phyloP scores from a whole-genome alignment of 106 monocot species.

The Chionographis japonica region DNA sequence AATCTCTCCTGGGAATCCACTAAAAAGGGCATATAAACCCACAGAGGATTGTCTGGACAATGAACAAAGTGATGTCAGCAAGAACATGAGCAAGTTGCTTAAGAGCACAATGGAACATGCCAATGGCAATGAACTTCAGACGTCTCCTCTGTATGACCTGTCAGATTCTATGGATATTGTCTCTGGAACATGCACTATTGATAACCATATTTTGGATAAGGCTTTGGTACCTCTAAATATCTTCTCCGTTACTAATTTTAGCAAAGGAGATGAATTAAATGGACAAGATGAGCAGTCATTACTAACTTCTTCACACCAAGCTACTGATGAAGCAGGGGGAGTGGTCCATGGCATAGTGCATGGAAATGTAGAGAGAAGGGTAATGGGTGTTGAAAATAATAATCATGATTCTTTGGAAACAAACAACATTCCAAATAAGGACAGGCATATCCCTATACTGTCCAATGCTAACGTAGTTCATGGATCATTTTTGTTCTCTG shows the following conservation, averaged over 20 bases:
- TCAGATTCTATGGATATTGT: slow-evolving; percentile 15
- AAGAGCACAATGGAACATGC: slow-evolving; percentile 11
- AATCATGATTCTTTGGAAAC: background rate
- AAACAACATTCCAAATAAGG: background rate
- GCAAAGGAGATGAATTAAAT: slow-evolving; percentile 8
- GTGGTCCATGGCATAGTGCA: slow-evolving; percentile 14
- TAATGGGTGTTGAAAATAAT: slow-evolving; percentile 2
- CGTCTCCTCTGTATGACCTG: background rate
- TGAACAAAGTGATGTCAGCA: slow-evolving; percentile 22
- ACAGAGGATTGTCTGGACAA: slow-evolving; percentile 15
- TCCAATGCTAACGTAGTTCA: slow-evolving; percentile 3
- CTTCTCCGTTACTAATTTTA: background rate
- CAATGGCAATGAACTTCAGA: slow-evolving; percentile 23
- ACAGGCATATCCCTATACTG: slow-evolving; percentile 8
- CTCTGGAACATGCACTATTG: slow-evolving; percentile 5
- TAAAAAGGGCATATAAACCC: slow-evolving; percentile 5
- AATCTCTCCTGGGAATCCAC: slow-evolving; percentile 12
- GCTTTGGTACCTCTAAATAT: background rate
- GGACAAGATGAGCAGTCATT: slow-evolving; percentile 3
- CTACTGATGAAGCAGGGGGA: slow-evolving; percentile 11
- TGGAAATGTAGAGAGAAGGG: slow-evolving; percentile 6
- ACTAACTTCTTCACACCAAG: slow-evolving; percentile 11
- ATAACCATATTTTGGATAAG: slow-evolving; percentile 2
- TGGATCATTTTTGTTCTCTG: slow-evolving; percentile 13
- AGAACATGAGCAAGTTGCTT: slow-evolving; percentile 11